Conservation (phyloP, 768 basidiomycete genomes). For the Boletus subparvulus region DNA sequence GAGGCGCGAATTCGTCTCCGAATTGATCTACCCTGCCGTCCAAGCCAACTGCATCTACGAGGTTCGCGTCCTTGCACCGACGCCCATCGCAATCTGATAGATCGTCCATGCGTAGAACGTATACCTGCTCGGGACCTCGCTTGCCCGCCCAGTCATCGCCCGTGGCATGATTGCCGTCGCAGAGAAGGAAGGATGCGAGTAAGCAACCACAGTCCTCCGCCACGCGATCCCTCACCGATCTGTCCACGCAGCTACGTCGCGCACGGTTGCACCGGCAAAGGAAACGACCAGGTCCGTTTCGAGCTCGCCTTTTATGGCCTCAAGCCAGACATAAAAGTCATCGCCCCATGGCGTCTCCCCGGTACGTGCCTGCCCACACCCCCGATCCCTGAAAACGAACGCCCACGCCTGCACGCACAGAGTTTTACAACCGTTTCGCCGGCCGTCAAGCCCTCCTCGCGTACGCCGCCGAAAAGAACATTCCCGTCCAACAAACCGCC, state of each 20-base stretch:
- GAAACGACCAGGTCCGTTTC: slow-evolving; percentile 99
- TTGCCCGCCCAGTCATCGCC: slow-evolving; percentile 97
- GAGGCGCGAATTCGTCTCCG: slow-evolving; percentile 91
- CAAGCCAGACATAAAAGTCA: slow-evolving; percentile 97
- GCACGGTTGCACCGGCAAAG: slow-evolving; percentile 99
- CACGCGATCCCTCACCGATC: not conserved
- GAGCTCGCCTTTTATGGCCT: slow-evolving; percentile 99
- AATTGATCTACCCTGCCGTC: slow-evolving; percentile 96
- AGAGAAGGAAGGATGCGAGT: slow-evolving; percentile 93
- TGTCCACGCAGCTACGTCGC: slow-evolving; percentile 71
- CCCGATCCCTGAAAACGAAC: not conserved
- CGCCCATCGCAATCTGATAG: not conserved
- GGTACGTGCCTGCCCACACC: slow-evolving; percentile 41
- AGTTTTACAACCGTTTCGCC: slow-evolving; percentile 96
- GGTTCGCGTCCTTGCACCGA: slow-evolving; percentile 39
- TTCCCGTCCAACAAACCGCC: slow-evolving; percentile 93
- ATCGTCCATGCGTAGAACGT: slow-evolving; percentile 59
- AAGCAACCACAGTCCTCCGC: slow-evolving; percentile 32
- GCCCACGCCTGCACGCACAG: slow-evolving; percentile 37
- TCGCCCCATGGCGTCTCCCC: slow-evolving; percentile 97
- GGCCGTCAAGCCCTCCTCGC: slow-evolving; percentile 91
- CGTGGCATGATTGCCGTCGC: slow-evolving; percentile 98
- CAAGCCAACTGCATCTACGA: slow-evolving; percentile 99
- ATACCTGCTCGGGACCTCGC: slow-evolving; percentile 95
- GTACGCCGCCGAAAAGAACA: slow-evolving; percentile 83